Conservation (phyloP, 169 alveolate species). For the Eimeria tenella region DNA sequence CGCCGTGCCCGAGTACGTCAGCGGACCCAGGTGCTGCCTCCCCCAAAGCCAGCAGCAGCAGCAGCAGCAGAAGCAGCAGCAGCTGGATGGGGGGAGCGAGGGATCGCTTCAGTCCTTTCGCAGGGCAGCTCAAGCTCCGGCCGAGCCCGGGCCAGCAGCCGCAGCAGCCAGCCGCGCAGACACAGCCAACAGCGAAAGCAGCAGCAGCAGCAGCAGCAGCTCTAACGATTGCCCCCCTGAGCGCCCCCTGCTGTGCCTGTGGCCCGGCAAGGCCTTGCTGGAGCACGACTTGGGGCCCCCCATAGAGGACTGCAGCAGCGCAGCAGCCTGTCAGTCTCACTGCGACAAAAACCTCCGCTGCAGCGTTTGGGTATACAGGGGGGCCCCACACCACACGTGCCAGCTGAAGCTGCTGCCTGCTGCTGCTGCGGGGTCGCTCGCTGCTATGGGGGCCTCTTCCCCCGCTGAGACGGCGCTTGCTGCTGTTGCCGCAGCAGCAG, state of each 20-base stretch:
- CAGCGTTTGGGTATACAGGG: not conserved
- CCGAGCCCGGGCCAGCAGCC: too few relatives aligned
- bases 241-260: not conserved
- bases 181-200: not conserved
- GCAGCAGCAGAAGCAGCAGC: not conserved
- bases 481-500: not conserved
- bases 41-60: not conserved
- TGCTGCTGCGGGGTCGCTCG: not conserved
- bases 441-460: too few relatives aligned
- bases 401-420: slow-evolving; percentile 6
- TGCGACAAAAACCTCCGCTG: not conserved
- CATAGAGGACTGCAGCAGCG: slow-evolving; percentile 1
- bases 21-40: not conserved
- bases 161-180: not conserved
- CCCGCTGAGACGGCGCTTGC: not conserved
- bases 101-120: not conserved
- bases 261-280: slow-evolving; percentile 9
- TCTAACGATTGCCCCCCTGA: not conserved
- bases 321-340: not conserved
- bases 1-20: not conserved
- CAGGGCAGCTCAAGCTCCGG: not conserved
- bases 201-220: not conserved
- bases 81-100: not conserved
- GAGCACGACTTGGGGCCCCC: not conserved
- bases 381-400: not conserved